A percentile compares a stretch with the other conserved stretches of the same genome.
These are phyloP conservation scores for Sorghum bicolor DNA, from an alignment of 176 grass and related monocot species.

Conservation along the genomic window DNA sequence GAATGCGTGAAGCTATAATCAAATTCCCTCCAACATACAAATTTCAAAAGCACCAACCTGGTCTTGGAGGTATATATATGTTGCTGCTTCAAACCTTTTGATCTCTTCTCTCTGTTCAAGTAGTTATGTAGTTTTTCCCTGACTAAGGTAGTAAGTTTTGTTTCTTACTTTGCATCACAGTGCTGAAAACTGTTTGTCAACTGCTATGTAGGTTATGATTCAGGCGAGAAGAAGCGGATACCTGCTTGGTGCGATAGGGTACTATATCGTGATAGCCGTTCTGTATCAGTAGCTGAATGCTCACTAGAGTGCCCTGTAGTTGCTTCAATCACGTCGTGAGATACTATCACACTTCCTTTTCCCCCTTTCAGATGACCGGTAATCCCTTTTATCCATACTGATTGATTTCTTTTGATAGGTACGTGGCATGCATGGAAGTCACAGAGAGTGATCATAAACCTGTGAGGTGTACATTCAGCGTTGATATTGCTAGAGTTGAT, in stretches of 20 bases:
- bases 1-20: conserved; percentile 96
- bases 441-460: conserved; percentile 97
- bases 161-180: conserved; percentile 10
- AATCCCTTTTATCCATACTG: conserved; percentile 30
- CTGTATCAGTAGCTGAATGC: conserved; percentile 79
- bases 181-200: conserved; percentile 22
- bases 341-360: conserved; percentile 25
- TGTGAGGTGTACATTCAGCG: conserved; percentile 84
- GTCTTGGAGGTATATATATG: conserved; percentile 69
- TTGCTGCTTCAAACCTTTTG: conserved; percentile 10
- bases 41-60: conserved; percentile 81
- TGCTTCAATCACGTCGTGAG: conserved; percentile 79
- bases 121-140: neutral
- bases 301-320: conserved; percentile 88
- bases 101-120: neutral
- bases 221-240: conserved; percentile 92
- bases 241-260: conserved; percentile 98
- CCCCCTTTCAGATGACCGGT: conserved; percentile 2
- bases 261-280: conserved; percentile 86
- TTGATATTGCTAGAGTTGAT: conserved; percentile 89
- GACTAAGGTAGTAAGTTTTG: neutral
- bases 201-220: conserved; percentile 82
- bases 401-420: conserved; percentile 53
- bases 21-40: conserved; percentile 98
- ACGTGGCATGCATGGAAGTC: conserved; percentile 91